Conservation (phyloP, 345 rosid genomes). For the Salix viminalis region DNA sequence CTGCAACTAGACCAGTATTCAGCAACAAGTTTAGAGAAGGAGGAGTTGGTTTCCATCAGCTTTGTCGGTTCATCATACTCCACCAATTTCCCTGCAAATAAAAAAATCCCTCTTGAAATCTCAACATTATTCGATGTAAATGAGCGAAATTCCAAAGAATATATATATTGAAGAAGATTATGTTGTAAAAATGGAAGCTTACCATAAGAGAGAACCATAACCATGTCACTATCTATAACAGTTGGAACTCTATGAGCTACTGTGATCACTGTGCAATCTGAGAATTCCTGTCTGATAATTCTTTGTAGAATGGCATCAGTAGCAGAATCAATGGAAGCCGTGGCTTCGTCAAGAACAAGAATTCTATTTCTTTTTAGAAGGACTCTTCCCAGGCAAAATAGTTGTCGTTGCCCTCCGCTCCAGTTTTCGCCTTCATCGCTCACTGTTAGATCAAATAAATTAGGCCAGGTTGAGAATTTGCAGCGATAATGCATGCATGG, state of each 20-base stretch:
- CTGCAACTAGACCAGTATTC: conserved; percentile 32
- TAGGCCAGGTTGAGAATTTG: not conserved
- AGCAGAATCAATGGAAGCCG: conserved; percentile 37
- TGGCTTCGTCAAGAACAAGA: conserved; percentile 37
- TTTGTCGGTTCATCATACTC: conserved; percentile 31
- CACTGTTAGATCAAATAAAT: not conserved
- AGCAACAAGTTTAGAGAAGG: conserved; percentile 31
- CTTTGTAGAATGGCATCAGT: conserved; percentile 33
- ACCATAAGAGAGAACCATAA: conserved; percentile 33
- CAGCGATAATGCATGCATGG: not conserved
- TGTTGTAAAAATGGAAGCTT: not conserved
- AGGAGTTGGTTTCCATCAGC: conserved; percentile 26
- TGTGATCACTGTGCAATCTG: conserved; percentile 28
- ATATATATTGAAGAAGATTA: too few species aligned
- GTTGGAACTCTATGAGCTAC: conserved; percentile 36
- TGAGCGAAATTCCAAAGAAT: too few species aligned
- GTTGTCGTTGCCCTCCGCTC: conserved; percentile 36
- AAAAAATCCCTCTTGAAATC: not conserved
- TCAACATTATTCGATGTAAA: not conserved
- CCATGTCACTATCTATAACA: conserved; percentile 34
- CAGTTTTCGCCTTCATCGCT: conserved; percentile 33
- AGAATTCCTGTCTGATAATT: conserved; percentile 26
- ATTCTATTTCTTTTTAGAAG: conserved; percentile 25
- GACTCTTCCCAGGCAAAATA: conserved; percentile 35
- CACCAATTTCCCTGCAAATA: conserved; percentile 21